Percentiles rank a stretch among this genome's conserved stretches.
These are phyloP conservation scores for Cryptosporidium andersoni DNA, from an alignment of 169 alveolate species.

Conservation along the genomic window DNA sequence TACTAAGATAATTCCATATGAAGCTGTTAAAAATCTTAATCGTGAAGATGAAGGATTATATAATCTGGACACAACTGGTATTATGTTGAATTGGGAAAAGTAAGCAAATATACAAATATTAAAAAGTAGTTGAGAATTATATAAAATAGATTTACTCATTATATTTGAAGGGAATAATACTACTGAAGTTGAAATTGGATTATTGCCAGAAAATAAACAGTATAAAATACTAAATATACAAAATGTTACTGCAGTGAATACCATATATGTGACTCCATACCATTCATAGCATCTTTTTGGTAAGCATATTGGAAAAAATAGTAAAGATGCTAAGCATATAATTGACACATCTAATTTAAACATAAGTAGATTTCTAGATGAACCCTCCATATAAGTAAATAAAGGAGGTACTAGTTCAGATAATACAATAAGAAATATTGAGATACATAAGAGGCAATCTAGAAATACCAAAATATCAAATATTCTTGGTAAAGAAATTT, in stretches of 20 bases:
- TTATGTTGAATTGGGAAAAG: conserved; percentile 56
- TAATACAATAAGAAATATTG: conserved; percentile 44
- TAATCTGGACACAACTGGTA: conserved; percentile 21
- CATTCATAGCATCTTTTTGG: conserved; percentile 43
- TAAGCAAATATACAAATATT: conserved; percentile 64
- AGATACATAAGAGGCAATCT: conserved; percentile 56
- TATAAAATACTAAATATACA: conserved; percentile 17
- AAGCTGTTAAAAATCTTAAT: conserved; percentile 44
- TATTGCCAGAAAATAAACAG: neutral
- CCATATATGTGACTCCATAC: conserved; percentile 37
- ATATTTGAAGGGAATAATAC: neutral
- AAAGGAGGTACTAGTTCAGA: conserved; percentile 32
- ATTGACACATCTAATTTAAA: conserved; percentile 36
- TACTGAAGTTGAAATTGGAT: too few species aligned
- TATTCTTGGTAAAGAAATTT: conserved; percentile 47
- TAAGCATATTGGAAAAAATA: conserved; percentile 58
- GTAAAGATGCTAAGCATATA: conserved; percentile 21
- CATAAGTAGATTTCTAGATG: conserved; percentile 20
- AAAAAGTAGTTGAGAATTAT: conserved; percentile 11
- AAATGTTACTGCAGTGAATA: conserved; percentile 17
- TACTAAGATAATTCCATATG: conserved; percentile 43
- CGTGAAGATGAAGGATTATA: conserved; percentile 19
- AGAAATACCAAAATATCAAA: conserved; percentile 51
- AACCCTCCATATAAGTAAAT: conserved; percentile 13
- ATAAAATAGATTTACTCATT: neutral